Base-by-base conservation (phyloP, 768 basidiomycete genomes). In the Naganishia friedmannii region DNA sequence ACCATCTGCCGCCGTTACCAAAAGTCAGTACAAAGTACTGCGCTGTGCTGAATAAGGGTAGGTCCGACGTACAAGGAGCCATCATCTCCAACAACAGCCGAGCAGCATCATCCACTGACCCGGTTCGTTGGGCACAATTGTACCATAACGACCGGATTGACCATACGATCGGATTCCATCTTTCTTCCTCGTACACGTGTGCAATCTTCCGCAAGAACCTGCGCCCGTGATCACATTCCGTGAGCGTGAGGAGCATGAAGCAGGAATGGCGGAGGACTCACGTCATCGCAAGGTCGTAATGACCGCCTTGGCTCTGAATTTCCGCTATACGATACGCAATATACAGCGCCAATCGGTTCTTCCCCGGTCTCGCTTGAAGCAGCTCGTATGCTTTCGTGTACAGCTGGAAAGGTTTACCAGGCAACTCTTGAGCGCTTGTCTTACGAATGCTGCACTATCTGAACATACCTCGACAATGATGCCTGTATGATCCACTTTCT, bases 121-220 rank as follows among this genome's bases (percentile, higher is more conserved):
- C 89, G 0, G 91, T 83, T 74, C 86, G 86, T 78, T 89, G 88
- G 0, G 90, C 90, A 78, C 91, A 94, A 2, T 87, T 84, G 81
- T 91, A 91, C 90, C 91, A 93, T 42, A 88, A 87, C 45, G 84
- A 83, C 53, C 94, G 83, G 13, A 96, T 86, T 9, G 91, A 87
- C 57, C 85, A 84, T 19, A 95, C 84, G 82, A 96, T 85, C 0
- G 85, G 77, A 10, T 84, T 83, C 93, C 93, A 98, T 60, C 85
- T 84, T 79, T 97, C 93, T 63, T 86, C 84, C n/a, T 90, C 87
- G 77, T 96, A 97, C 0, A 88, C 90, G 78, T 87, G 89, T 0
- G 90, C 89, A 70, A 97, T 95, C 93, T 88, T 77, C 95, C 94
- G 79, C 93, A 92, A 82, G 95, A 63, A 98, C 56, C 91, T 94